A percentile compares a stretch with the other conserved stretches of the same genome.
Conservation (phyloP, 257 asterid genomes). For the Solanum sejunctum region DNA sequence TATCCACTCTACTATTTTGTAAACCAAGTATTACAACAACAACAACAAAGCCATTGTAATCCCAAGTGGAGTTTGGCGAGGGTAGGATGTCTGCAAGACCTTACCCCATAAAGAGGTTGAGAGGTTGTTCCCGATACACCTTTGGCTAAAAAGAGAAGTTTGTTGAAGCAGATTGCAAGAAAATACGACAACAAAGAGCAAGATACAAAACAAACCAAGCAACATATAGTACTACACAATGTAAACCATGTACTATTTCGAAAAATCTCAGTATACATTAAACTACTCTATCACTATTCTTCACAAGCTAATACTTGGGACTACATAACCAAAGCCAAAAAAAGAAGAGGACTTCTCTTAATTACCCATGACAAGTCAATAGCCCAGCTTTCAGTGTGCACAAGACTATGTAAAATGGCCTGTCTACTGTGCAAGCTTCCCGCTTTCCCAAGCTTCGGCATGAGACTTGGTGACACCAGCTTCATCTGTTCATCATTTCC, state of each 20-base stretch:
- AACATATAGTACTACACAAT: not conserved
- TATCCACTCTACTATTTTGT: not conserved
- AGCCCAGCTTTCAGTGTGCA: conserved; percentile 98
- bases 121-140: not conserved
- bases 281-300: not conserved
- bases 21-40: not conserved
- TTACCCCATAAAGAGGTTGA: not conserved
- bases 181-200: not conserved
- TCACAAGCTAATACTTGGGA: not conserved
- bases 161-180: not conserved
- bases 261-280: not conserved
- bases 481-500: conserved; percentile 18
- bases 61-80: not conserved
- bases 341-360: no score
- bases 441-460: conserved; percentile 95
- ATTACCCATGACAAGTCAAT: conserved; percentile 96
- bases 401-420: conserved; percentile 92
- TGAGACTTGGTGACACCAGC: conserved; percentile 82
- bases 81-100: not conserved
- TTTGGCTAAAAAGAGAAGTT: no score
- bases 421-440: conserved; percentile 96
- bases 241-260: not conserved
- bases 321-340: not conserved
- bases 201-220: not conserved
- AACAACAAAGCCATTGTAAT: not conserved